Evolutionary conservation across 352 stramenopile genomes (phyloP).

Genomic region (Phytophthora sansomeana): DNA sequence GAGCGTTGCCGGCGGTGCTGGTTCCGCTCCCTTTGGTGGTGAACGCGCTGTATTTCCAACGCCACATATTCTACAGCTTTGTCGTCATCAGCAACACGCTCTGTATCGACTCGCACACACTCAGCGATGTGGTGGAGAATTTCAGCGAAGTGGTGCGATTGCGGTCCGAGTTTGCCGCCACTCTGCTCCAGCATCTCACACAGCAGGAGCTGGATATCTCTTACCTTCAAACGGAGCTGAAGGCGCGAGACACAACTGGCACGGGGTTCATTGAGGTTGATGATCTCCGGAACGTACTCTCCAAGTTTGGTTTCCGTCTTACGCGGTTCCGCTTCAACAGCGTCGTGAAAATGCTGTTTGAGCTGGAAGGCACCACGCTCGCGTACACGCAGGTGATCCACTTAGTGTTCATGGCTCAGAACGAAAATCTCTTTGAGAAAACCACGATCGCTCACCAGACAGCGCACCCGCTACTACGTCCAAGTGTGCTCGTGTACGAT

Average conservation of each 20-base stretch:
- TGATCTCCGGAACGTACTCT: slow-evolving; percentile 47
- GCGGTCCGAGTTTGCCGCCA: slow-evolving; percentile 54
- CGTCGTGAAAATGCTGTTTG: slow-evolving; percentile 62
- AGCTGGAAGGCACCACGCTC: slow-evolving; percentile 41
- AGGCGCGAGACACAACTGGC: slow-evolving; percentile 29
- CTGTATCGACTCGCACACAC: slow-evolving; percentile 54
- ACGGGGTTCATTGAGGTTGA: slow-evolving; percentile 50
- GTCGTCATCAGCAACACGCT: slow-evolving; percentile 61
- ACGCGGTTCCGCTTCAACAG: slow-evolving; percentile 69
- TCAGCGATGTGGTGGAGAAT: slow-evolving; percentile 65
- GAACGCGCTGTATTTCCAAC: slow-evolving; percentile 64
- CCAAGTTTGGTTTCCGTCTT: slow-evolving; percentile 48
- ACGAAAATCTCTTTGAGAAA: slow-evolving; percentile 26
- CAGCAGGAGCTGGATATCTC: slow-evolving; percentile 17
- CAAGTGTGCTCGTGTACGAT: slow-evolving; percentile 27
- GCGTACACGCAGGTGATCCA: slow-evolving; percentile 54
- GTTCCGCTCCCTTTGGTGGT: slow-evolving; percentile 49
- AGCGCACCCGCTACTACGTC: slow-evolving; percentile 25
- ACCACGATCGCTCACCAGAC: slow-evolving; percentile 1
- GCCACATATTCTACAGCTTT: slow-evolving; percentile 66
- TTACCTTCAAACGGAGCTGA: slow-evolving; percentile 46
- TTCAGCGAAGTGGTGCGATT: slow-evolving; percentile 63
- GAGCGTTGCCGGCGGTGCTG: slow-evolving; percentile 30
- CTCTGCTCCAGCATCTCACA: slow-evolving; percentile 32
- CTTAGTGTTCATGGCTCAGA: slow-evolving; percentile 45